These are phyloP conservation scores for Saturnispora serradocipensis DNA, from an alignment of 805 yeast genomes.

Conservation along the genomic window DNA sequence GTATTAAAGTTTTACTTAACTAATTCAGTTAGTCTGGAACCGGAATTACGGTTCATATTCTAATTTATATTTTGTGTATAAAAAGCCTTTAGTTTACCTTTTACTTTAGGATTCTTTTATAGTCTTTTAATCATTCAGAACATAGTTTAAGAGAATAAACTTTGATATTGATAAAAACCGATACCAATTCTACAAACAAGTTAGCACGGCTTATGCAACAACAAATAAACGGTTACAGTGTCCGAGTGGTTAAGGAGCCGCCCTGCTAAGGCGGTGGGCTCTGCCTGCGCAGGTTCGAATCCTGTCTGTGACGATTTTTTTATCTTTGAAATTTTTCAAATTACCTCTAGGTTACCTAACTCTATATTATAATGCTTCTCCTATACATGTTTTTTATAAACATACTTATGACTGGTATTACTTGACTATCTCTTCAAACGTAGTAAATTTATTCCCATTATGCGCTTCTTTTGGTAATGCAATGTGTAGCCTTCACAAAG, in stretches of 20 bases:
- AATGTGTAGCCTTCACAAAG: not conserved
- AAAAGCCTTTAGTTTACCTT: too few species aligned
- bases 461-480: too few species aligned
- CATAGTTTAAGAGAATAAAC: too few species aligned
- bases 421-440: not conserved
- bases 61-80: too few species aligned
- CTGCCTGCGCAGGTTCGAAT: constrained; percentile 98
- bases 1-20: too few species aligned
- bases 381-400: not conserved
- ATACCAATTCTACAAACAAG: too few species aligned
- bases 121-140: too few species aligned
- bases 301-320: constrained; percentile 92
- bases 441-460: not conserved
- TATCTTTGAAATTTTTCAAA: constrained; percentile 1
- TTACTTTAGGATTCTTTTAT: too few species aligned
- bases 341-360: not conserved
- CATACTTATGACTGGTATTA: not conserved
- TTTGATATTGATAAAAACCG: too few species aligned
- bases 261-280: constrained; percentile 85
- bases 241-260: constrained; percentile 73
- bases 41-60: too few species aligned
- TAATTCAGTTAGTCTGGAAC: too few species aligned
- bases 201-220: too few species aligned
- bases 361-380: not conserved
- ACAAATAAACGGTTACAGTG: constrained; percentile 37